phyloP scores from a whole-genome alignment of 495 filamentous ascomycete species.

The Aspergillus sclerotiicarbonarius region DNA sequence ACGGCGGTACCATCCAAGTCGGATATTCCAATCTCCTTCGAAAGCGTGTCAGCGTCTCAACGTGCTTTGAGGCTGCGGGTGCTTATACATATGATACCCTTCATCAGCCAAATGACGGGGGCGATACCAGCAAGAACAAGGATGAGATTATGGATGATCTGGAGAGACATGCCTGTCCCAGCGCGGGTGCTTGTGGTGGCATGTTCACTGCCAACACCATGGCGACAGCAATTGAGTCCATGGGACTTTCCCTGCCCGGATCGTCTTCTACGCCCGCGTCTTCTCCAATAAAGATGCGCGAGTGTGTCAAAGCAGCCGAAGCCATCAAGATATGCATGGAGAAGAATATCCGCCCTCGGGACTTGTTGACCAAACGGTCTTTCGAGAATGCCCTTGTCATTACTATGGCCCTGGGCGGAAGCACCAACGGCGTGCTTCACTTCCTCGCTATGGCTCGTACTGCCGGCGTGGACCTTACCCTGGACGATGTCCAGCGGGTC shows the following conservation, averaged over 20 bases:
- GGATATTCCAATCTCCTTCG: conserved; percentile 77
- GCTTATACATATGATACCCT: conserved; percentile 78
- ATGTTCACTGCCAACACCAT: conserved; percentile 99
- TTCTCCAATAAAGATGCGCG: conserved; percentile 86
- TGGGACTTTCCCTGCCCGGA: conserved; percentile 87
- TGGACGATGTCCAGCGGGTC: conserved; percentile 87
- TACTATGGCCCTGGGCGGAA: conserved; percentile 88
- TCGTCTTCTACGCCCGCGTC: conserved; percentile 86
- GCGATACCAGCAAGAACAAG: conserved; percentile 58
- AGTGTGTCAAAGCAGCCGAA: conserved; percentile 83
- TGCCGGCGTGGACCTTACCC: conserved; percentile 74
- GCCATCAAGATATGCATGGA: conserved; percentile 85
- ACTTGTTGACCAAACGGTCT: conserved; percentile 77
- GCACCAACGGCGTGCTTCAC: conserved; percentile 90
- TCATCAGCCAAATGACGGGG: conserved; percentile 54
- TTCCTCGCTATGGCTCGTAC: conserved; percentile 93
- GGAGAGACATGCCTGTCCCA: conserved; percentile 82
- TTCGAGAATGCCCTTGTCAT: conserved; percentile 89
- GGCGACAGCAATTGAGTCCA: conserved; percentile 93
- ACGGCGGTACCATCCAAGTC: conserved; percentile 86
- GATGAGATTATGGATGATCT: conserved; percentile 86
- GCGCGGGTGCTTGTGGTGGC: conserved; percentile 90
- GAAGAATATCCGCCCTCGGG: conserved; percentile 78
- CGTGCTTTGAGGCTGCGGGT: conserved; percentile 87
- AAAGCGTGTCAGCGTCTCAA: conserved; percentile 83